A percentile compares a stretch with the other conserved stretches of the same genome.
Conservation (phyloP, 441 rosid species). For the Melastoma candidum region DNA sequence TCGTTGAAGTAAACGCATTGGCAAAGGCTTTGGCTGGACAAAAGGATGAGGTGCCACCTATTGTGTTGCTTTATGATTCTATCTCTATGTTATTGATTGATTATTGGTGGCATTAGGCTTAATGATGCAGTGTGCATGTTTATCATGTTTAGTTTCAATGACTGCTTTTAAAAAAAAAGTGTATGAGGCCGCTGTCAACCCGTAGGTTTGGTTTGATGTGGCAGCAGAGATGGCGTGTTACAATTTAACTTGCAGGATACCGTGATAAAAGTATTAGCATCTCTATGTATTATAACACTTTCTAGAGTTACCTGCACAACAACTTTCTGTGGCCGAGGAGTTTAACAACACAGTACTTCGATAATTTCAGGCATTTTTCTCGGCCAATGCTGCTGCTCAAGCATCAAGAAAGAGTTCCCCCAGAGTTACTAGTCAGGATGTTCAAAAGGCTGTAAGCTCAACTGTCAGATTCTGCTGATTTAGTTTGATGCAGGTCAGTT, state of each 20-base stretch:
- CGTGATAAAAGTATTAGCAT: no score
- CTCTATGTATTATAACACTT: no score
- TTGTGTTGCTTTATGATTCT: background rate
- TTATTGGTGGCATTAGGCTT: background rate
- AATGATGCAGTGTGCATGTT: no score
- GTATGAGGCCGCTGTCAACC: no score
- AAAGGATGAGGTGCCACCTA: constrained; percentile 9
- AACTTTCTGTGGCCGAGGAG: no score
- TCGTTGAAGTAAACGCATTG: constrained; percentile 14
- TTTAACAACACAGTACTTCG: no score
- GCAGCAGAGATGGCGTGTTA: no score
- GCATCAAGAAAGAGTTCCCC: constrained; percentile 17
- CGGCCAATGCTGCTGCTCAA: constrained; percentile 15
- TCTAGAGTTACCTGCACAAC: no score
- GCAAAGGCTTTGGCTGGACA: constrained; percentile 14
- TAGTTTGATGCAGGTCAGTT: background rate
- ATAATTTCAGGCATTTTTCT: background rate
- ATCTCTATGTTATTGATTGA: background rate
- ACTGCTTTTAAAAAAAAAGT: no score
- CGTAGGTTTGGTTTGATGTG: no score
- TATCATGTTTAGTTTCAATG: no score
- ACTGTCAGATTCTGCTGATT: background rate
- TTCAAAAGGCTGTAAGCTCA: constrained; percentile 17
- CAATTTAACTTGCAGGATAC: no score
- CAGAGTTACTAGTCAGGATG: constrained; percentile 12